Base-by-base conservation (phyloP, 257 asterid genomes). In the Nicotiana noctiflora region DNA sequence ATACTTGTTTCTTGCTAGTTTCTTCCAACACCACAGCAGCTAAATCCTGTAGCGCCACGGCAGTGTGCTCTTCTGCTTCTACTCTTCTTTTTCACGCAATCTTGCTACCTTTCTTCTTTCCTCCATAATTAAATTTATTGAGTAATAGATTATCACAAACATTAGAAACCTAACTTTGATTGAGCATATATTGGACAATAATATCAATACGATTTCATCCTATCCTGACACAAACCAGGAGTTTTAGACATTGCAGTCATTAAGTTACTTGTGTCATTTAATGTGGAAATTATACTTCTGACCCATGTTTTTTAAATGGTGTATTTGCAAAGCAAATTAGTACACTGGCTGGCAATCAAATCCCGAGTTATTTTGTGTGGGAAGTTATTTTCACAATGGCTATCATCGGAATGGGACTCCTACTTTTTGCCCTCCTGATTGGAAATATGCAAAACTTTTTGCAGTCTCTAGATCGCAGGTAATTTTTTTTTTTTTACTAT, bases 391-490 rank as follows among this genome's bases (percentile, higher is more conserved):
- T 95, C 93, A 95, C 97, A 14, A 93, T 95, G 97, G 88, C 83
- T 79, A 92, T 93, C 75, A 87, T 93, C 11, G 98, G 95, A 77
- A 79, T 92, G 27, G 99, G 99, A 23, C 97, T 95, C 84, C 82
- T 95, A 88, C 92, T 92, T 40, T 95, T 95, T 77, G 97, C 99
- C 81, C 91, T 95, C 80, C 89, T 95, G 57, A 90, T 95, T 62
- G 99, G 99, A 55, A 95, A 95, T 85, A 95, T 95, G 94, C 98
- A 95, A 87, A 93, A 95, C 88, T 93, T 93, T 86, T 93, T 93
- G 78, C 99, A 92, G 84, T 89, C 97, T 79, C 98, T 93, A 80
- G 98, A 93, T 14, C 95, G 99, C 85, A 92, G 97, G 99, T 93
- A n/a, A n/a, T 25, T n/a, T n/a, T n/a, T n/a, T n/a, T n/a, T n/a